Evolutionary conservation across 2,329 filamentous ascomycete species (phyloP), one percentile per base, ranked within the genome.

Genomic region (Penicillium sp.): DNA sequence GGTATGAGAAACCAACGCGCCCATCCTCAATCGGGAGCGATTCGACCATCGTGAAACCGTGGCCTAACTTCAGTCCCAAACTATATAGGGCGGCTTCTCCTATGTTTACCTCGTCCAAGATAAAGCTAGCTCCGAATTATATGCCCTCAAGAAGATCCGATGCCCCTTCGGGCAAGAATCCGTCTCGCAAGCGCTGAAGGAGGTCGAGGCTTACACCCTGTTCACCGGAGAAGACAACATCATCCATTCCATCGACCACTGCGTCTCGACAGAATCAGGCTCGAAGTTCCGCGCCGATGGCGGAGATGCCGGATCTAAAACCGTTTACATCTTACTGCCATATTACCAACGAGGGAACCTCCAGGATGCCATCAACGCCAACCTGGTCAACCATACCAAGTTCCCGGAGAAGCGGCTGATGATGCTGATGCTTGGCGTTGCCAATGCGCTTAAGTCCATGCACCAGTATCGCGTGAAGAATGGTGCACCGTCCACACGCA

Each of bases 21-120:
- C 24, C n/a, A 13, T 26, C 12, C 17, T 5, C 7, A 24, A 27
- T 15, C 12, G 12, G 17, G 7, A 21, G 15, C 15, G 15, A 23
- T 21, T 24, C 43, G 39, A 41, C 27, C 2, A 23, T 18, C 23
- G n/a, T 37, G 34, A 24, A 26, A 37, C 27, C 34, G 39, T 52
- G 46, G 34, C 30, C 21, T 46, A 27, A 44, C 45, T 54, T 60
- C 34, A 62, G 48, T 10, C 13, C 23, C 10, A 47, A 30, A 34
- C 27, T 36, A 34, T 20, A 32, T 58, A 93, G 88, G 94, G 94
- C 70, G 94, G 94, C 67, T 99, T 99, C 80, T 96, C 91, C 60
- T 99, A 97, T 75, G 94, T 99, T 64, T 99, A 99, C 77, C 89
- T 99, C 53, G 94, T 99, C 54, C 90, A 97, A 80, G 92, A 97